Conservation (phyloP, 805 yeast genomes). For the Candida insectalens region DNA sequence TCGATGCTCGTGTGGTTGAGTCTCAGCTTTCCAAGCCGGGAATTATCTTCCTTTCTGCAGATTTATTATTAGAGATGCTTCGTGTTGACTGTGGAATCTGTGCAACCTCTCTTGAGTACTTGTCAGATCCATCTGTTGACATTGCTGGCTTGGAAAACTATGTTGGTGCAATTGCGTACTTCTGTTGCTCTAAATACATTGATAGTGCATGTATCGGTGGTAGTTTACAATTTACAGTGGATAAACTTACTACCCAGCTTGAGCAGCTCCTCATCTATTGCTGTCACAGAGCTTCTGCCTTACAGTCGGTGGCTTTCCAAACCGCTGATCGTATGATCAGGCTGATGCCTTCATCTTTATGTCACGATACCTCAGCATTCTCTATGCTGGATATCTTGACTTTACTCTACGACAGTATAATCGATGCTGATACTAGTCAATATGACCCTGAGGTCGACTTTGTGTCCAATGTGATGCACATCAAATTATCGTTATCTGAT, state of each 20-base stretch:
- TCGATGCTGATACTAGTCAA: slow-evolving; percentile 75
- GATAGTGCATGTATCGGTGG: slow-evolving; percentile 42
- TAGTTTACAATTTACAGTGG: slow-evolving; percentile 44
- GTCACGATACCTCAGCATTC: slow-evolving; percentile 64
- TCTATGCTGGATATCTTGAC: slow-evolving; percentile 75
- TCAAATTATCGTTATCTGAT: slow-evolving; percentile 57
- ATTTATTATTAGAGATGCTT: slow-evolving; percentile 67
- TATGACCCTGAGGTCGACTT: slow-evolving; percentile 79
- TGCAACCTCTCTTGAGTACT: slow-evolving; percentile 65
- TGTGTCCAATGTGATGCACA: slow-evolving; percentile 30
- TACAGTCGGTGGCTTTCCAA: slow-evolving; percentile 73
- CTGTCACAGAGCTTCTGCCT: slow-evolving; percentile 65
- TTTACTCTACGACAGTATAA: slow-evolving; percentile 65
- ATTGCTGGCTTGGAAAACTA: slow-evolving; percentile 59
- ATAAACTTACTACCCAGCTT: slow-evolving; percentile 56
- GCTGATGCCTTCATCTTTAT: slow-evolving; percentile 67
- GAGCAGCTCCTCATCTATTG: slow-evolving; percentile 58
- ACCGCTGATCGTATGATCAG: slow-evolving; percentile 62
- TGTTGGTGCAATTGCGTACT: slow-evolving; percentile 54
- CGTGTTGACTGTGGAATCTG: slow-evolving; percentile 78
- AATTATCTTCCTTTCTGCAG: slow-evolving; percentile 79
- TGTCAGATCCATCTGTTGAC: slow-evolving; percentile 75
- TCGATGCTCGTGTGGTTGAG: slow-evolving; percentile 33
- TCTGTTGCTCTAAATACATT: slow-evolving; percentile 49
- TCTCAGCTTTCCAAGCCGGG: slow-evolving; percentile 56